Conservation (phyloP, 805 yeast genomes). For the Yamadazyma olivae region DNA sequence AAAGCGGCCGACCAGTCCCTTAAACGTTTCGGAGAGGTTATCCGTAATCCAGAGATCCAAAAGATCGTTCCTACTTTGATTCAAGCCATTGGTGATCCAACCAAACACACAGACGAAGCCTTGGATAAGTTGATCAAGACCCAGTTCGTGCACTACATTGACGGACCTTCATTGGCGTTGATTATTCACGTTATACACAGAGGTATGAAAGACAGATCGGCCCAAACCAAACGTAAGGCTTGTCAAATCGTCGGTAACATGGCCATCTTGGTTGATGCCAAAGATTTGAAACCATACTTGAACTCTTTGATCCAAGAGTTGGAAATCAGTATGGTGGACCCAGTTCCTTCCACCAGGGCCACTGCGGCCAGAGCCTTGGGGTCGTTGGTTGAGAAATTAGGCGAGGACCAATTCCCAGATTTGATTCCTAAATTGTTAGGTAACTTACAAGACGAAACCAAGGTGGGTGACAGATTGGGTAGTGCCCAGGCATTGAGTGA, state of each 20-base stretch:
- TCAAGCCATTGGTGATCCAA: constrained; percentile 94
- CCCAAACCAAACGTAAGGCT: constrained; percentile 85
- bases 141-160: constrained; percentile 95
- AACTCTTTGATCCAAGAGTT: constrained; percentile 74
- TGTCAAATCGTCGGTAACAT: constrained; percentile 98
- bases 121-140: constrained; percentile 83
- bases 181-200: constrained; percentile 93
- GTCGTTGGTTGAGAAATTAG: constrained; percentile 90
- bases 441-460: constrained; percentile 72
- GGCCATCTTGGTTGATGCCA: constrained; percentile 91
- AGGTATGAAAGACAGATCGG: constrained; percentile 95
- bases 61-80: constrained; percentile 81
- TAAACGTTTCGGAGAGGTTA: constrained; percentile 93
- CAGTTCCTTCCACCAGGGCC: constrained; percentile 95
- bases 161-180: constrained; percentile 95
- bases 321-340: constrained; percentile 95
- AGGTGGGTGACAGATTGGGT: constrained; percentile 90
- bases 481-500: constrained; percentile 97
- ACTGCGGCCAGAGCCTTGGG: constrained; percentile 98
- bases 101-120: constrained; percentile 84
- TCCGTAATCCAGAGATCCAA: constrained; percentile 95
- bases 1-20: constrained; percentile 89
- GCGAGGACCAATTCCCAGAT: constrained; percentile 93
- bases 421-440: constrained; percentile 76
- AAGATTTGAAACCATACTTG: constrained; percentile 82